phyloP scores from a whole-genome alignment of 306 rosid species.

The Cucurbita ficifolia region DNA sequence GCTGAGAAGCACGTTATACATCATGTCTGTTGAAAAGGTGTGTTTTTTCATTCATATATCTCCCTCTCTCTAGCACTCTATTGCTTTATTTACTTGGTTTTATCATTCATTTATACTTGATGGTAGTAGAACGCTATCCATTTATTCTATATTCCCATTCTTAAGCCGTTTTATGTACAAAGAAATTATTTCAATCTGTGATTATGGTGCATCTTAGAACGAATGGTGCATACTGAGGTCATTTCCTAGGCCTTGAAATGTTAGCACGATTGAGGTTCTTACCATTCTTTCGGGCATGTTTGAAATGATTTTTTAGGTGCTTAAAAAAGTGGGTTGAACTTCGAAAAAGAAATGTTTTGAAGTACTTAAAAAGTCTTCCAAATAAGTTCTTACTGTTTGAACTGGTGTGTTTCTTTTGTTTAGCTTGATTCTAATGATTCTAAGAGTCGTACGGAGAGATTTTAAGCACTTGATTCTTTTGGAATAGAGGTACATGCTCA shows the following conservation, averaged over 20 bases:
- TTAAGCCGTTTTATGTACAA: background rate
- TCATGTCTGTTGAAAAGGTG: background rate
- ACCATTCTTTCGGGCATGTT: background rate
- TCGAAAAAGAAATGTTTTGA: no score
- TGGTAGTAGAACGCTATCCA: background rate
- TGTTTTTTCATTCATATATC: background rate
- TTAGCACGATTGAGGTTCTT: constrained; percentile 66
- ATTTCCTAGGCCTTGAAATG: constrained; percentile 63
- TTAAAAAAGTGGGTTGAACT: no score
- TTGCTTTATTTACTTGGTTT: background rate
- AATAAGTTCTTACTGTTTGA: no score
- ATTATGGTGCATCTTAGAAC: no score
- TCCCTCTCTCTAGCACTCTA: background rate
- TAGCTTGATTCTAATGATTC: no score
- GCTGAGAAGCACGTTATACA: constrained; percentile 9
- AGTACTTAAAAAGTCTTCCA: no score
- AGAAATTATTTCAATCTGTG: background rate
- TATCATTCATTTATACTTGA: background rate
- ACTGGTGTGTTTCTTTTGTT: background rate
- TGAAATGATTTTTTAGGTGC: no score
- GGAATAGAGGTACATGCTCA: background rate
- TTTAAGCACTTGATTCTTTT: no score
- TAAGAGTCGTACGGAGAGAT: background rate
- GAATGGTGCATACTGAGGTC: constrained; percentile 30
- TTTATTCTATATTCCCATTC: background rate